phyloP scores from a whole-genome alignment of 495 filamentous ascomycete genomes.

The Delitschia confertaspora region DNA sequence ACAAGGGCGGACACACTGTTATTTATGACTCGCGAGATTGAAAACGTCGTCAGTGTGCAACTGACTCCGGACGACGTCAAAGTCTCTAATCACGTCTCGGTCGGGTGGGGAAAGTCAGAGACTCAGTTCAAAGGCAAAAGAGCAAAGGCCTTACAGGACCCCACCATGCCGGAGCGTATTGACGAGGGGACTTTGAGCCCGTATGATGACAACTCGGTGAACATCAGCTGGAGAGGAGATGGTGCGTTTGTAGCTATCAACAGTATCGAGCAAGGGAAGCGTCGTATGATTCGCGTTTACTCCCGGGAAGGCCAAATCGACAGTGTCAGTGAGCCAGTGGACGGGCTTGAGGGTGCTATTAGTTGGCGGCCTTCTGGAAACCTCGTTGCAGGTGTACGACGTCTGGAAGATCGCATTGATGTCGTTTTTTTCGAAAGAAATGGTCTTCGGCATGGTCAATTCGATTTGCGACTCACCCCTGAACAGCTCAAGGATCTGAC shows the following conservation, averaged over 20 bases:
- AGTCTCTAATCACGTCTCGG: slow-evolving; percentile 88
- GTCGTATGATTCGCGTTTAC: slow-evolving; percentile 78
- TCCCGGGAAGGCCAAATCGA: slow-evolving; percentile 83
- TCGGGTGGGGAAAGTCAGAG: slow-evolving; percentile 96
- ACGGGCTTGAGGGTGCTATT: slow-evolving; percentile 73
- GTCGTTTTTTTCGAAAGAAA: slow-evolving; percentile 96
- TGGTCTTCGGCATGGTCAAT: slow-evolving; percentile 87
- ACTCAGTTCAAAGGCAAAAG: slow-evolving; percentile 95
- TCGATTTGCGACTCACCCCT: slow-evolving; percentile 58
- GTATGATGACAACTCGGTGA: slow-evolving; percentile 57
- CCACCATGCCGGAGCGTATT: slow-evolving; percentile 87
- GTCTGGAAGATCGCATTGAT: slow-evolving; percentile 57
- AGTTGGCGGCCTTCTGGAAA: slow-evolving; percentile 91
- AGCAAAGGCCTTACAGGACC: slow-evolving; percentile 81
- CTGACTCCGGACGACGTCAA: slow-evolving; percentile 71
- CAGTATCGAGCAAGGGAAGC: slow-evolving; percentile 52
- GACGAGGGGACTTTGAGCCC: slow-evolving; percentile 71
- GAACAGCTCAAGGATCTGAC: slow-evolving; percentile 49
- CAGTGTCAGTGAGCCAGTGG: slow-evolving; percentile 87
- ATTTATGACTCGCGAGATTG: slow-evolving; percentile 89
- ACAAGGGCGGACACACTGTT: slow-evolving; percentile 72
- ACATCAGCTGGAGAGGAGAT: slow-evolving; percentile 90
- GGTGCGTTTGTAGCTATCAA: slow-evolving; percentile 86
- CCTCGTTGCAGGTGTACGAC: slow-evolving; percentile 75
- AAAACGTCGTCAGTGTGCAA: slow-evolving; percentile 63